A percentile compares a stretch with the other conserved stretches of the same genome.
These are phyloP conservation scores for Avena sativa DNA, from an alignment of 176 grass and related monocot genomes.

Conservation along the genomic window DNA sequence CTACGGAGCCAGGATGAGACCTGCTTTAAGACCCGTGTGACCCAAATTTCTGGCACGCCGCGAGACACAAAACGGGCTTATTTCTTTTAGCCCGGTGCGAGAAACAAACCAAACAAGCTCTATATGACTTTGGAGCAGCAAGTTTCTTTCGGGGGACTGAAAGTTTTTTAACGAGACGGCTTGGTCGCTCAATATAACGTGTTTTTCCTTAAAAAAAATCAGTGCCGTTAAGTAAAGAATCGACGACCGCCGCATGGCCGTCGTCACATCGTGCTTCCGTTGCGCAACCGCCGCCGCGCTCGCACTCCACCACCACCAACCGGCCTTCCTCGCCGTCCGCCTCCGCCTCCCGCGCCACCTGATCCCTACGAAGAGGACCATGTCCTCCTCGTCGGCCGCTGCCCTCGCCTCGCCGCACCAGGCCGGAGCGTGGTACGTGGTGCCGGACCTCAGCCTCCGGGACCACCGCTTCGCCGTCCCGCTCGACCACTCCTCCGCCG, in stretches of 20 bases:
- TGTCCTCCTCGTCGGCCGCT: conserved; percentile 53
- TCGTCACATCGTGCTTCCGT: conserved; percentile 10
- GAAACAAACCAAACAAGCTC: too few relatives aligned
- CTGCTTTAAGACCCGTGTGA: too few relatives aligned
- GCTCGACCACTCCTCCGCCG: conserved; percentile 65
- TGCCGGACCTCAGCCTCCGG: conserved; percentile 78
- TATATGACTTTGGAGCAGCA: too few relatives aligned
- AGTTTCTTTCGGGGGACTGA: too few relatives aligned
- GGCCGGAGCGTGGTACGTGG: conserved; percentile 66
- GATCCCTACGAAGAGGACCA: conserved; percentile 41
- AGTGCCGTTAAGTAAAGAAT: conserved; percentile 22
- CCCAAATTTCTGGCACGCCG: too few relatives aligned
- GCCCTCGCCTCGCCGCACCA: conserved; percentile 35
- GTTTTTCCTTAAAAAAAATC: neutral
- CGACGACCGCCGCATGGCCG: conserved; percentile 35
- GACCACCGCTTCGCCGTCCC: conserved; percentile 91
- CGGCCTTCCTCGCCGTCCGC: neutral
- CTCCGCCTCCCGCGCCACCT: conserved; percentile 24
- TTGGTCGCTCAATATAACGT: too few relatives aligned
- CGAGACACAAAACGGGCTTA: too few relatives aligned
- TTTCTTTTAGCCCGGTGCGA: too few relatives aligned
- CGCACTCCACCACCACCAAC: conserved; percentile 24
- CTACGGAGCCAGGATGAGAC: too few relatives aligned
- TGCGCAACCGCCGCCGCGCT: neutral
- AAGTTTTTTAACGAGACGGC: too few relatives aligned